Evolutionary conservation across 177 flowering plant species (phyloP), one percentile per base, ranked within the genome.

Genomic region (Telopea speciosissima): DNA sequence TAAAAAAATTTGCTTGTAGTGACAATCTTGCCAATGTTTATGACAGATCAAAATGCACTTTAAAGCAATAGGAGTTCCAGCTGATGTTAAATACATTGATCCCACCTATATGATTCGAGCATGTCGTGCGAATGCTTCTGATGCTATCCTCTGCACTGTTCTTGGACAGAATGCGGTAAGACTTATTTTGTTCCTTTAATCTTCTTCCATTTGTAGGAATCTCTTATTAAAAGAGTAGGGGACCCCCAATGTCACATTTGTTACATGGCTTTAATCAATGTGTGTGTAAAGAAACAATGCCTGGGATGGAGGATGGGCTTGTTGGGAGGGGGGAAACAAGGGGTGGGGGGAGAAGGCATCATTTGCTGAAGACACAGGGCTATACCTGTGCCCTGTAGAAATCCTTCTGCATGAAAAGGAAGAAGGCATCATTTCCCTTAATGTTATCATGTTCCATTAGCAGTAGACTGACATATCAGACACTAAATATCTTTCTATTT

Each of bases 61-160:
- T 64, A 84, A 77, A 71, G 75, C 68, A 69, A 70, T 54, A 36
- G 81, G 73, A 44, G 70, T 79, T 70, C 83, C 72, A 24, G 81
- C 81, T 65, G 86, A 84, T 71, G 80, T 84, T 60, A 84, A 84
- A 70, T 84, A 84, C 77, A 84, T 82, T 24, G 86, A 84, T 74
- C 86, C 86, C 36, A 84, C 86, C 28, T 83, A 83, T 63, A 83
- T 83, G 86, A 78, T 83, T 44, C 79, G 86, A 24, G 84, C 86
- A 60, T 74, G 78, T 59, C 80, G 86, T 64, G 83, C 86, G 67
- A 83, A 83, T 78, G 86, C 86, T 25, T 81, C 86, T 16, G 86
- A 83, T 69, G 84, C 86, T 24, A 79, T 83, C 31, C 81, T 83
- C 40, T 83, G 86, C 76, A 83, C 86, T 73, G 84, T 83, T 77